Base-by-base conservation (phyloP, 2,329 filamentous ascomycete species). In the Diaporthe citrichinensis region DNA sequence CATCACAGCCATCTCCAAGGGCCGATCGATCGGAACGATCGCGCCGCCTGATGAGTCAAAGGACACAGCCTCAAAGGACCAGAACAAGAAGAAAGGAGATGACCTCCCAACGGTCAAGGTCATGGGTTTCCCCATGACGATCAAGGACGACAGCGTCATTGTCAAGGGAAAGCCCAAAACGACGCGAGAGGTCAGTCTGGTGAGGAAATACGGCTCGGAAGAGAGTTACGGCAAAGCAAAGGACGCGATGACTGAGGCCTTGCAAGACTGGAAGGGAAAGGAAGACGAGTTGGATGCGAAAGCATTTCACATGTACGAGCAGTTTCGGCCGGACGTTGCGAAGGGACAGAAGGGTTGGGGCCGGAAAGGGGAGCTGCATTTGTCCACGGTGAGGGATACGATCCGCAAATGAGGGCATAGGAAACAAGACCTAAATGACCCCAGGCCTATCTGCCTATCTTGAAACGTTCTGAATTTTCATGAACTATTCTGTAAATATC, bases 301-400 rank as follows among this genome's bases (percentile, higher is more conserved):
- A 39, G 76, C 72, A n/a, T 77, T 77, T 17, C 72, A 74, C 28
- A 73, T 76, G 68, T 77, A 76, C 51, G 74, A 77, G 55, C 23
- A 71, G 34, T 76, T 77, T n/a, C 65, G 76, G 14, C 76, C 76
- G 7, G 51, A 74, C 28, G 55, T 77, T 20, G 39, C 68, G 10
- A 72, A 73, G 8, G 74, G 74, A 0, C 76, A 73, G 55, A 61
- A 72, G 55, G 76, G 76, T 25, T 76, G 74, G 76, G 76, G 76
- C 2, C 44, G 72, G 12, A 74, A 77, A 55, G 74, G 72, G 20
- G 74, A 74, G 49, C 39, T 77, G 28, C 23, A 74, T 23, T 62
- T 69, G 53, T 62, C 72, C 31, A 73, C 71, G 72, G 51, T 77
- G 15, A 46, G 58, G 41, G 59, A 57, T 9, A 58, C 55, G 2